These are phyloP conservation scores for Peniophora sp. DNA, from an alignment of 1,284 basidiomycete genomes.

Conservation along the genomic window DNA sequence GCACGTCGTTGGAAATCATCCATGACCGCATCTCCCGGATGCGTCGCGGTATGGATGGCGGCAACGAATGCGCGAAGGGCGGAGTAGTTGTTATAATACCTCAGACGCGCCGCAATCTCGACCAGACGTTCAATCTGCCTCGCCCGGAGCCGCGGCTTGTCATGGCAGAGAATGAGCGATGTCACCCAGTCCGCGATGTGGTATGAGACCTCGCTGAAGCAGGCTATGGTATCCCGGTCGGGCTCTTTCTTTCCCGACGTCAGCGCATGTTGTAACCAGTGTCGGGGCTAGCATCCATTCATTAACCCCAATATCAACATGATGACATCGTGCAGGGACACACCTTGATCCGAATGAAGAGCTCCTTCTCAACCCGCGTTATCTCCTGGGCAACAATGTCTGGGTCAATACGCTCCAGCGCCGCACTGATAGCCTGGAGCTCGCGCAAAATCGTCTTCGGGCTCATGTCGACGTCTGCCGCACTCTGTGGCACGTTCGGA, in stretches of 20 bases:
- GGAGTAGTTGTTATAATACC: constrained; percentile 71
- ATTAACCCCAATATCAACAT: background rate
- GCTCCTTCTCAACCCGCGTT: constrained; percentile 52
- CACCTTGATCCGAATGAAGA: constrained; percentile 68
- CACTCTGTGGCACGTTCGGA: background rate
- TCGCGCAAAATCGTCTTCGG: constrained; percentile 57
- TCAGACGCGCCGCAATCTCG: constrained; percentile 62
- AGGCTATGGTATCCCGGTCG: constrained; percentile 54
- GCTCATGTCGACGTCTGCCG: constrained; percentile 15
- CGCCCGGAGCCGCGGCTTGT: constrained; percentile 55
- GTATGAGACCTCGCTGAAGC: constrained; percentile 65
- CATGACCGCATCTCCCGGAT: constrained; percentile 63
- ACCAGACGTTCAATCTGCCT: constrained; percentile 73
- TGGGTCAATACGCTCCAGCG: constrained; percentile 46
- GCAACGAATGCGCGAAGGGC: constrained; percentile 74
- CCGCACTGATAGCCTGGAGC: constrained; percentile 44
- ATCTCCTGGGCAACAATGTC: constrained; percentile 71
- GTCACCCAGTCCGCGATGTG: constrained; percentile 75
- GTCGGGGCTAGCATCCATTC: constrained; percentile 47
- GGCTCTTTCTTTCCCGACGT: constrained; percentile 57
- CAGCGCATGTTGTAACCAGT: constrained; percentile 73
- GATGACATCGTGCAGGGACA: constrained; percentile 11
- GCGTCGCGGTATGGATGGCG: constrained; percentile 72
- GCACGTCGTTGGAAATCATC: constrained; percentile 55
- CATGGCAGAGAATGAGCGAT: constrained; percentile 73